Conservation (phyloP, 768 basidiomycete genomes). For the Suillus occidentalis region DNA sequence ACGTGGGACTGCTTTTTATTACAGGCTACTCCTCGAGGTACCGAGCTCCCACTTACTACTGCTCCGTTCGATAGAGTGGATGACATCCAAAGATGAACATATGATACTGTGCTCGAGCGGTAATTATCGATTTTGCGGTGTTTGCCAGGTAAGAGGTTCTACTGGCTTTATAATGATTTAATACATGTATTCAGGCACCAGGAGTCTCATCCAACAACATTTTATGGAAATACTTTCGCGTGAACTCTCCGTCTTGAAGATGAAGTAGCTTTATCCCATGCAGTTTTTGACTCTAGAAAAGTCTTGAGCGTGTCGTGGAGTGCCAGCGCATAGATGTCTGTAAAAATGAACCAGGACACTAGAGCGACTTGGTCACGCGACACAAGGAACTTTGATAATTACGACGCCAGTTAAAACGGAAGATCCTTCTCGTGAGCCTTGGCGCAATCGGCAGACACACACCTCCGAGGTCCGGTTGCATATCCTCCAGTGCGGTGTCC, state of each 20-base stretch:
- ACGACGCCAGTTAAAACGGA: no score
- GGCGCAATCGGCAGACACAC: conserved; percentile 81
- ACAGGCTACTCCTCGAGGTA: no score
- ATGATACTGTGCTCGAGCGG: conserved; percentile 74
- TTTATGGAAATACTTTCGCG: conserved; percentile 60
- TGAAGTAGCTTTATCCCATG: conserved; percentile 16
- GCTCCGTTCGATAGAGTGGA: conserved; percentile 79
- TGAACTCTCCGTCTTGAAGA: conserved; percentile 66
- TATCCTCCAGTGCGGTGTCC: conserved; percentile 21
- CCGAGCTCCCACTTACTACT: no score
- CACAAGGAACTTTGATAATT: no score
- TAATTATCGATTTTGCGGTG: conserved; percentile 86
- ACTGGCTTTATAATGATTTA: neutral
- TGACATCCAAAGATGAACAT: conserved; percentile 74
- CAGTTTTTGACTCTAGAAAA: no score
- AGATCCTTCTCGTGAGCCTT: conserved; percentile 63
- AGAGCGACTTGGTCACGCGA: no score
- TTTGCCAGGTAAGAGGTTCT: conserved; percentile 24
- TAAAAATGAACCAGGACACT: conserved; percentile 31
- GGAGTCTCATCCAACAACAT: conserved; percentile 36
- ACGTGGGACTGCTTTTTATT: no score
- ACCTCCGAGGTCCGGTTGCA: conserved; percentile 89
- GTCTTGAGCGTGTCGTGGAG: conserved; percentile 55
- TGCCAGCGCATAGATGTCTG: conserved; percentile 27
- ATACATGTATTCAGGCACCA: conserved; percentile 40